These are phyloP conservation scores for Juncus inflexus DNA, from an alignment of 176 grass and related monocot genomes.

Conservation along the genomic window DNA sequence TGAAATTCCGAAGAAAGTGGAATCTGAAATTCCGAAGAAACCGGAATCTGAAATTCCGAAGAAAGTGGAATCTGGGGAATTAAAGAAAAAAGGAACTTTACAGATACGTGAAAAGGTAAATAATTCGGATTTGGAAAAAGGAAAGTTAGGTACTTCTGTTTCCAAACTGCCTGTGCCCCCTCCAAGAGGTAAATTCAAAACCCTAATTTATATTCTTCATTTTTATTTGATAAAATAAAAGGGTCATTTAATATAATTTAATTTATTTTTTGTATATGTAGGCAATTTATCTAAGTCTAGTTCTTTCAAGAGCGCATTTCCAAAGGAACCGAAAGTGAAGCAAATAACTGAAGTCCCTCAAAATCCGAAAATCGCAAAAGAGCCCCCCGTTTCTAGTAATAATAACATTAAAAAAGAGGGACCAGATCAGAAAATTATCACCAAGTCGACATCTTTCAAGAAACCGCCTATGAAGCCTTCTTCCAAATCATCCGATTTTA, in stretches of 20 bases:
- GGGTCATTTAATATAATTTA: conserved; percentile 3
- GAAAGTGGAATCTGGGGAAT: conserved; percentile 16
- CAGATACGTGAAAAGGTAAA: conserved; percentile 7
- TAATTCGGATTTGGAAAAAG: conserved; percentile 41
- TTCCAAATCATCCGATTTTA: conserved; percentile 28
- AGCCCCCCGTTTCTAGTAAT: conserved; percentile 31
- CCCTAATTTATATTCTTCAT: background rate
- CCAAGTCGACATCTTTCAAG: conserved; percentile 66
- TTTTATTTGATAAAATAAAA: too few relatives aligned
- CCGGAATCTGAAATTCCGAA: conserved; percentile 1
- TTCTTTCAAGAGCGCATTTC: conserved; percentile 65
- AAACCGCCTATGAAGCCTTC: conserved; percentile 42
- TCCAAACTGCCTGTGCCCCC: conserved; percentile 31
- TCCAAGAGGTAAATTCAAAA: conserved; percentile 43
- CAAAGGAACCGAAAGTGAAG: conserved; percentile 89
- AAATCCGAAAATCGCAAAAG: conserved; percentile 51
- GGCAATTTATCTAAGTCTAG: conserved; percentile 59
- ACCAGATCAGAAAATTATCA: conserved; percentile 28
- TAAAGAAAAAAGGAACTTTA: conserved; percentile 14
- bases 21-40: conserved; percentile 11
- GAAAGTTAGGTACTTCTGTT: conserved; percentile 38
- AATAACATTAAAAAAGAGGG: conserved; percentile 46
- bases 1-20: conserved; percentile 12
- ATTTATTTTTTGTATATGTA: conserved; percentile 32
- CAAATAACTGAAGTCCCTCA: conserved; percentile 69